Base-by-base conservation (phyloP, 805 yeast species). In the Candida cerambycidarum region DNA sequence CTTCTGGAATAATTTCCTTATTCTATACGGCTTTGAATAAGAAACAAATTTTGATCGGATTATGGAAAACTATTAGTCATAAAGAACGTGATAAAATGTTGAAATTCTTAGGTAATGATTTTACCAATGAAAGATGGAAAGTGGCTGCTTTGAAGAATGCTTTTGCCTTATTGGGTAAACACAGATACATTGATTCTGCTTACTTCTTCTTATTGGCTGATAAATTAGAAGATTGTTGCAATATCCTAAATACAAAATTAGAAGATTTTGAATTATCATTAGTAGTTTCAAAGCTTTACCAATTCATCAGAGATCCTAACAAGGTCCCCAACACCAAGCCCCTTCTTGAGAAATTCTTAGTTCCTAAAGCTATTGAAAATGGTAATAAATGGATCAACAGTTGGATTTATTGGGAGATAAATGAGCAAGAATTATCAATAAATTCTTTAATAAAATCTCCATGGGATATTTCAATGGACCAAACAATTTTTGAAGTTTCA, bases 141-240 rank as follows among this genome's bases (percentile, higher is more conserved):
- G 73, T 86, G 0, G 97, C 97, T 1, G 97, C 98, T 0, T 62
- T 81, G 54, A 93, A 93, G 56, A 92, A 92, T 64, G 98, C 98
- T 0, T 92, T 80, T 69, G 98, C 88, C 0, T 66, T 92, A 32
- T 61, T 93, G 50, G 87, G 97, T 47, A 89, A 89, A 55, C 99
- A 90, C 61, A 69, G 98, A 32, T 86, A 76, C 55, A 66, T 76
- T 58, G 95, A 89, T 61, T 95, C 97, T 0, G 97, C 97, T 0
- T 81, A 83, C 16, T 90, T 93, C 59, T 92, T 92, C 62, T 62
- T 92, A 27, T 69, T 92, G 10, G 96, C 86, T 0, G 89, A 75
- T 39, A 71, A 89, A 0, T 63, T 88, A 11, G 76, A 76, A 42
- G 98, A 93, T 64, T 81, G 89, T 45, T 85, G 85, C 21, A 81